Percentiles rank a stretch among this genome's conserved stretches.
These are phyloP conservation scores for Boletus sp. DNA, from an alignment of 1,284 basidiomycete species.

Conservation along the genomic window DNA sequence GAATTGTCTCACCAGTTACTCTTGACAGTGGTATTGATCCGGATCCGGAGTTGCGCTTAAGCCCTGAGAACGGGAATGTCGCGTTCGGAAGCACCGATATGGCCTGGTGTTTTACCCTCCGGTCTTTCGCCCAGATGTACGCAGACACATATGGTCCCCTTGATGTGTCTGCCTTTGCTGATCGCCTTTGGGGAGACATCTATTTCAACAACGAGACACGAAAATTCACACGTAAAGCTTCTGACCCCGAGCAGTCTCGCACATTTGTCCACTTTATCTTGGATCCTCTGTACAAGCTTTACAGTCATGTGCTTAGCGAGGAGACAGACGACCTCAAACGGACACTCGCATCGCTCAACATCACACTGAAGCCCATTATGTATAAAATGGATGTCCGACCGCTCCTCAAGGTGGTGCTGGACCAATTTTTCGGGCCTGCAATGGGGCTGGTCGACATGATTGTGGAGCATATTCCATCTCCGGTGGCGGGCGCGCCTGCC, in stretches of 20 bases:
- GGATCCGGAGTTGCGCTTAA: conserved; percentile 81
- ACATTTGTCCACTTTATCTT: conserved; percentile 97
- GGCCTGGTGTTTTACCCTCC: conserved; percentile 96
- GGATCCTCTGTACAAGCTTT: conserved; percentile 96
- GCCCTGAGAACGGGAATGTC: conserved; percentile 94
- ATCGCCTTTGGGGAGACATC: conserved; percentile 97
- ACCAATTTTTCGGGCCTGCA: conserved; percentile 92
- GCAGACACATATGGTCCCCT: conserved; percentile 84
- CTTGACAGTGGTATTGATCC: conserved; percentile 74
- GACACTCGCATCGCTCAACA: conserved; percentile 79
- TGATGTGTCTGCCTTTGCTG: conserved; percentile 69
- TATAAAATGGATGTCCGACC: conserved; percentile 99
- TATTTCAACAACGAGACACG: conserved; percentile 83
- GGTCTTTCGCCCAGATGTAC: conserved; percentile 95
- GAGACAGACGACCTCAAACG: conserved; percentile 80
- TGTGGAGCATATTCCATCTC: conserved; percentile 84
- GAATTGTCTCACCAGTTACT: conserved; percentile 3
- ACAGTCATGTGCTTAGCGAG: conserved; percentile 91
- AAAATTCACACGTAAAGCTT: conserved; percentile 85
- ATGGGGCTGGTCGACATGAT: conserved; percentile 92
- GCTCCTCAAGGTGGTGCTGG: conserved; percentile 87
- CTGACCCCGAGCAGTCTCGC: conserved; percentile 78
- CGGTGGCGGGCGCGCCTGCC: conserved; percentile 59
- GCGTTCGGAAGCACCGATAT: conserved; percentile 96
- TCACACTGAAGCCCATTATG: conserved; percentile 87